A percentile compares a stretch with the other conserved stretches of the same genome.
These are phyloP conservation scores for Trebouxia gelatinosa DNA, from an alignment of 163 green algal species.

Conservation along the genomic window DNA sequence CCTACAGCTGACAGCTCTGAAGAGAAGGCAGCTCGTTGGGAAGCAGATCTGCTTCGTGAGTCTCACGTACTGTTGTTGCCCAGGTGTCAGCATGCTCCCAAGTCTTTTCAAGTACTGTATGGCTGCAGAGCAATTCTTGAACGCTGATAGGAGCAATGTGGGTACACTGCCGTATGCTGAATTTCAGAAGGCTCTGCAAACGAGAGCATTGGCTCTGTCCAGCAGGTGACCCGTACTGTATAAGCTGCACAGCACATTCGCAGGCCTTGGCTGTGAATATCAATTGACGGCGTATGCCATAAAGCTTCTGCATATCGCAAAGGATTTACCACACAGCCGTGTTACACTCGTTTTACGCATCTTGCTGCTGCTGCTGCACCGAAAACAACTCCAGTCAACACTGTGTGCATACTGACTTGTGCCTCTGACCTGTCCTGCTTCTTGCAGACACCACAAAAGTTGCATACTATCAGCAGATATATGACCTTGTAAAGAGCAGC, in stretches of 20 bases:
- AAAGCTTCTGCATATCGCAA: too few relatives aligned
- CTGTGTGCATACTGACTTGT: too few relatives aligned
- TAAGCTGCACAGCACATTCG: too few relatives aligned
- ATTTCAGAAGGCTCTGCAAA: neutral
- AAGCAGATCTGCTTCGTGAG: constrained; percentile 12
- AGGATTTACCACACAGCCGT: too few relatives aligned
- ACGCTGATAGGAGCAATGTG: neutral
- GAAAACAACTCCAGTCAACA: too few relatives aligned
- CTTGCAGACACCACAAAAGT: neutral
- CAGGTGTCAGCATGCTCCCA: neutral
- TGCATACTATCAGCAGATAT: neutral
- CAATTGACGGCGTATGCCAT: too few relatives aligned
- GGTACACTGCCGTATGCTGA: neutral
- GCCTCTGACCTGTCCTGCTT: too few relatives aligned
- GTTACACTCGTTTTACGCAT: too few relatives aligned
- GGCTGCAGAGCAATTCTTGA: constrained; percentile 12
- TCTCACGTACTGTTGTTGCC: neutral
- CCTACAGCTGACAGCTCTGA: neutral
- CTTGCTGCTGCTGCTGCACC: too few relatives aligned
- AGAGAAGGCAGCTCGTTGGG: neutral
- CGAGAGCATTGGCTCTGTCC: neutral
- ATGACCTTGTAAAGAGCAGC: neutral
- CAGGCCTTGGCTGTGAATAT: too few relatives aligned
- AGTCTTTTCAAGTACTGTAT: neutral
- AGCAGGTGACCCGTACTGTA: too few relatives aligned